These are phyloP conservation scores for Corynascus novoguineensis DNA, from an alignment of 495 filamentous ascomycete species.

Conservation along the genomic window DNA sequence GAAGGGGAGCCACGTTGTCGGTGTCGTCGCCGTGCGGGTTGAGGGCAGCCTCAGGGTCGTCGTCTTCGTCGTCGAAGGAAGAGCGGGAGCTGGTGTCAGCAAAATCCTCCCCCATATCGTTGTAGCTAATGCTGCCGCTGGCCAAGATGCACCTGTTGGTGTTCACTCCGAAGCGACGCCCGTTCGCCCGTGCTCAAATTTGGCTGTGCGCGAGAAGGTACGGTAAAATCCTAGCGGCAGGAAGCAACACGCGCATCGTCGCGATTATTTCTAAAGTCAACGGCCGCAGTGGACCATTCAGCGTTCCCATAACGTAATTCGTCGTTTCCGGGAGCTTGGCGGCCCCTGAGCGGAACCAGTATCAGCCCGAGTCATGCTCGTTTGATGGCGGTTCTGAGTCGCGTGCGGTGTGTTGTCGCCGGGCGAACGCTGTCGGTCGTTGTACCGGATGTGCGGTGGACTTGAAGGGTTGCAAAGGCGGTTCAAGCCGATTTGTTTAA, in stretches of 20 bases:
- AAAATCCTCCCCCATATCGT: slow-evolving; percentile 11
- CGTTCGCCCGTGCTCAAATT: background rate
- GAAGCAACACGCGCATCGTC: background rate
- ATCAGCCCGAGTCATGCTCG: background rate
- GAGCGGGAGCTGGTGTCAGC: slow-evolving; percentile 3
- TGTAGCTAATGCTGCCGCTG: slow-evolving; percentile 7
- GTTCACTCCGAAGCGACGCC: background rate
- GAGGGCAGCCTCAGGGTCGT: slow-evolving; percentile 22
- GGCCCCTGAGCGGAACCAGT: slow-evolving; percentile 3
- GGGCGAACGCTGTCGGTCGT: too few relatives aligned
- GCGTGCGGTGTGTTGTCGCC: too few relatives aligned
- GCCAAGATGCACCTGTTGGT: background rate
- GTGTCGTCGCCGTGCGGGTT: slow-evolving; percentile 10
- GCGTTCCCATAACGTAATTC: slow-evolving; percentile 20
- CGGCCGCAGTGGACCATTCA: slow-evolving; percentile 5
- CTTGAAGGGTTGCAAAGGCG: too few relatives aligned
- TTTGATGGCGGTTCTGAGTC: background rate
- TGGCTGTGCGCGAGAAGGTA: background rate
- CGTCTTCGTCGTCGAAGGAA: slow-evolving; percentile 21
- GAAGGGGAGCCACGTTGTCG: slow-evolving; percentile 19
- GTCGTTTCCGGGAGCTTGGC: slow-evolving; percentile 13
- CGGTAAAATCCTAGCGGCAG: background rate
- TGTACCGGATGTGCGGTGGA: too few relatives aligned
- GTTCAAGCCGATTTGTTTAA: too few relatives aligned
- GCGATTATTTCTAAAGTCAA: background rate